Evolutionary conservation across 371 early-diverging fungal species (phyloP), one percentile per base, ranked within the genome.

Genomic region (Rhizopus arrhizus): DNA sequence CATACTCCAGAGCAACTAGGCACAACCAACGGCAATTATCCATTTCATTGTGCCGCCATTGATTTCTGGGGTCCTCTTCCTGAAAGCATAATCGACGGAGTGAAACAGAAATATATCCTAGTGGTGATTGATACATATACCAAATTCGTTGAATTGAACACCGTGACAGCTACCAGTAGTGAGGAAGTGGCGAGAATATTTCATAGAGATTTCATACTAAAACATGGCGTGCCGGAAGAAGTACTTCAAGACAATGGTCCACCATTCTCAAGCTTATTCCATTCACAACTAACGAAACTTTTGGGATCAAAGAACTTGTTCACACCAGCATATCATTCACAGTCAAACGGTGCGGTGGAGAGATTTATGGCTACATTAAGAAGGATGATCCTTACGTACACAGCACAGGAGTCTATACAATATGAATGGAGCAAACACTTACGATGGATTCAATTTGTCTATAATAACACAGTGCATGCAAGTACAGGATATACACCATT

Each of bases 321-420:
- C 31, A 31, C 59, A 42, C 59, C 59, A 8, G 51, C 42, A 0
- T 58, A 58, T 15, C 59, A 58, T 32, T 52, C 51, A 8, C 59
- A 58, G 32, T 58, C 59, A 29, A 58, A 58, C 41, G 59, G 51
- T 3, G 4, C 51, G 3, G 43, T 58, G 2, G 59, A 58, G 12
- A 16, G 32, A 5, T 58, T 58, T 33, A 58, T 58, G 52, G 32
- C 2, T 31, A 58, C 52, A 4, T 31, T 58, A 4, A 22, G 38
- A 32, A 38, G 41, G 15, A 29, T 58, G 52, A 58, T 58, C 4
- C 11, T 35, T 1, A 35, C 42, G 0, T 58, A 58, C 15, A 36
- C 41, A 3, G 43, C 38, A 13, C 42, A 32, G 13, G 50, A 16
- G 0, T 29, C 2, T 1, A 36, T 40, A 13, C 12, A 41, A n/a